Evolutionary conservation across 208 protist species (phyloP).

Genomic region (Hexamita inflata): DNA sequence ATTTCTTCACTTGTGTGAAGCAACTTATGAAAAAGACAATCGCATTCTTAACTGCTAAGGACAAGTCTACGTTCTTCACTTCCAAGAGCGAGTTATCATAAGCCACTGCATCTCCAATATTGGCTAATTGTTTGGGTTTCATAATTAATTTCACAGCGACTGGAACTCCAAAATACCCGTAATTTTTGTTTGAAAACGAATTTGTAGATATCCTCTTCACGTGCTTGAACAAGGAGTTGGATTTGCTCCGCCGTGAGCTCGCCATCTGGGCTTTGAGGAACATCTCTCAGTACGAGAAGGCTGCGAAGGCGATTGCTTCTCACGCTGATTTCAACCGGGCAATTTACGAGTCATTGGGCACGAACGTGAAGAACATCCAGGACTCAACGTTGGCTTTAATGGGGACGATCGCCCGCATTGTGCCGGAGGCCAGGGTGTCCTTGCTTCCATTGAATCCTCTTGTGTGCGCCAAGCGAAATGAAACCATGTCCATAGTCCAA

Average conservation of each 20-base stretch:
- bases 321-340: too few relatives aligned
- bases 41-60: not conserved
- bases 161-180: not conserved
- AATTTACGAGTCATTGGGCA: too few relatives aligned
- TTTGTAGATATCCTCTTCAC: not conserved
- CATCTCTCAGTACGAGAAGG: too few relatives aligned
- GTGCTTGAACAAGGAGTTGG: not conserved
- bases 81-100: not conserved
- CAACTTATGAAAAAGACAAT: constrained; percentile 4
- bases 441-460: too few relatives aligned
- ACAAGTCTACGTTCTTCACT: not conserved
- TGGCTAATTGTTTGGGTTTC: constrained; percentile 2
- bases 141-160: constrained; percentile 10
- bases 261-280: constrained; percentile 17
- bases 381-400: too few relatives aligned
- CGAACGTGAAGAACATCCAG: too few relatives aligned
- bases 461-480: too few relatives aligned
- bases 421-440: too few relatives aligned
- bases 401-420: too few relatives aligned
- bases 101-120: not conserved
- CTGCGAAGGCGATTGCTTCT: too few relatives aligned
- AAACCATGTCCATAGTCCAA: too few relatives aligned
- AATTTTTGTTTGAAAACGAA: not conserved
- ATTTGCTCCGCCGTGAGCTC: constrained; percentile 3
- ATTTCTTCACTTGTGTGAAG: not conserved